Evolutionary conservation across 805 yeast genomes (phyloP), one percentile per base, ranked within the genome.

Genomic region (Teunomyces pallodes): DNA sequence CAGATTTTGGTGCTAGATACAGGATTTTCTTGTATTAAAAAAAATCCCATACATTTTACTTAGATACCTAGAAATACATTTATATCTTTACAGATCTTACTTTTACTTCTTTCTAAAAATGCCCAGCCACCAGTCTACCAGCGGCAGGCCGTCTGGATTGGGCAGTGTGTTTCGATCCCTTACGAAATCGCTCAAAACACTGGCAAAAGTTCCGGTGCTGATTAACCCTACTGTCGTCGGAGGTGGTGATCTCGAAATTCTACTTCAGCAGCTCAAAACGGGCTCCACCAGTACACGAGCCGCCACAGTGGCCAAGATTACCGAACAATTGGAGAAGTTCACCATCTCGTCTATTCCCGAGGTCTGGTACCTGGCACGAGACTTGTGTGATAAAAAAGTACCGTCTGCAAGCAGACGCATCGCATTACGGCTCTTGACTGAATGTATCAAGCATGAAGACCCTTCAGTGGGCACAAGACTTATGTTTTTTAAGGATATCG

Each of bases 341-440:
- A 70, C 83, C 3, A 75, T 82, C 2, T 73, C 84, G 0, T 77
- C 86, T 2, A 74, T 87, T 3, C 83, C 88, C 0, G 90, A 86
- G 52, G 73, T 88, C 1, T 89, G 96, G 96, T 81, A 84, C 61
- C 66, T 82, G 45, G 84, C 86, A 0, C 69, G 79, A 50, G 80
- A 76, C 44, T 64, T 84, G 61, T 72, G 87, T 44, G 68, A 69
- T 5, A 69, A 65, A 13, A 66, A 84, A 26, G 48, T 55, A 5
- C 62, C 59, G 32, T 48, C 66, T 3, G 47, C 56, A 16, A 58
- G 64, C 13, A 52, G 77, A 48, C 65, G 76, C 29, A 76, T 78
- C 1, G 83, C 84, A 0, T 62, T 87, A 30, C 62, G 71, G 13
- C 67, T 90, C 20, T 62, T 87, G 57, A 58, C 65, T 5, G 71